Conservation (phyloP, 768 basidiomycete genomes). For the Suillus cothurnatus region DNA sequence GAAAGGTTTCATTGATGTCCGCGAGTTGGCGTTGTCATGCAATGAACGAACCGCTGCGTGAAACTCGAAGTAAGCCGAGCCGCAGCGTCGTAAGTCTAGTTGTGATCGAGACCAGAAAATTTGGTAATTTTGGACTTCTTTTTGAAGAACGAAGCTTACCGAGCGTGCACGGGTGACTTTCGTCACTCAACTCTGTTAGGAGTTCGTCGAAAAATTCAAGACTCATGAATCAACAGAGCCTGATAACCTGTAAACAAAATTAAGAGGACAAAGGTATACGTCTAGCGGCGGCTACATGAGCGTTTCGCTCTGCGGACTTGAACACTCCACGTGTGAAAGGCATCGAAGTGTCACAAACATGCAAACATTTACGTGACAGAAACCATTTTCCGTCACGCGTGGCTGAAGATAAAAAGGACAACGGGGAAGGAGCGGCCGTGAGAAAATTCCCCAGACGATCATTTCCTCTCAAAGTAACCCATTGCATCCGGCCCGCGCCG, state of each 20-base stretch:
- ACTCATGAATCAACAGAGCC: not conserved
- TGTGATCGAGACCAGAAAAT: slow-evolving; percentile 8
- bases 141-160: slow-evolving; percentile 5
- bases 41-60: slow-evolving; percentile 4
- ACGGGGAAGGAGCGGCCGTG: slow-evolving; percentile 43
- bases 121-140: not conserved
- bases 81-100: slow-evolving; percentile 1
- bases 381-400: slow-evolving; percentile 42
- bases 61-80: slow-evolving; percentile 3
- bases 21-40: slow-evolving; percentile 5
- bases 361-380: slow-evolving; percentile 39
- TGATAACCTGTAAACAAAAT: slow-evolving; percentile 2
- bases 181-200: slow-evolving; percentile 1
- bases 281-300: not conserved
- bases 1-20: slow-evolving; percentile 36
- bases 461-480: slow-evolving; percentile 46
- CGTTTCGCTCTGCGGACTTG: slow-evolving; percentile 1
- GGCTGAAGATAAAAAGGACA: slow-evolving; percentile 66
- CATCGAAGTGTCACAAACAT: slow-evolving; percentile 12
- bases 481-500: slow-evolving; percentile 41
- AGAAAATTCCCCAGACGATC: slow-evolving; percentile 55
- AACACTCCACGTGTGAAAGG: slow-evolving; percentile 19
- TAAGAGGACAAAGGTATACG: not conserved
- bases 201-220: slow-evolving; percentile 6
- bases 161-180: slow-evolving; percentile 2